A percentile compares a stretch with the other conserved stretches of the same genome.
Evolutionary conservation across 495 filamentous ascomycete genomes (phyloP).

Genomic region (Penicillium soppii): DNA sequence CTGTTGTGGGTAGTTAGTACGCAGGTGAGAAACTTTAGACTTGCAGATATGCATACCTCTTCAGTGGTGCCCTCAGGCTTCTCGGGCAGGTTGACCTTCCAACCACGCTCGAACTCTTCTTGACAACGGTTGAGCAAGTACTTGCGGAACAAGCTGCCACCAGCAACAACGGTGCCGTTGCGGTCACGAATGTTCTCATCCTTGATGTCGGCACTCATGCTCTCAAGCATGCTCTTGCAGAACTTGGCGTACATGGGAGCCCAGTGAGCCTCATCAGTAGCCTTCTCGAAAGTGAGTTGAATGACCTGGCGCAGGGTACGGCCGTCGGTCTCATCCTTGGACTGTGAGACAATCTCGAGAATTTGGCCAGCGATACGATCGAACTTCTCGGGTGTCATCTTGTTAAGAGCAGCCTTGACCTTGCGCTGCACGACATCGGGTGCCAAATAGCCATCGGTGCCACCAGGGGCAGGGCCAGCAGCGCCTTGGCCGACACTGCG

Average conservation of each 20-base stretch:
- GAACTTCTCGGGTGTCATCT: slow-evolving; percentile 99
- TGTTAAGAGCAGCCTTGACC: slow-evolving; percentile 97
- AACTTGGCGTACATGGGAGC: slow-evolving; percentile 99
- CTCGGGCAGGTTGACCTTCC: slow-evolving; percentile 85
- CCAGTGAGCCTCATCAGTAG: slow-evolving; percentile 98
- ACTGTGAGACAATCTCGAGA: slow-evolving; percentile 86
- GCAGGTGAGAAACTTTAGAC: neutral
- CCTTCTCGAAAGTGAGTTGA: slow-evolving; percentile 98
- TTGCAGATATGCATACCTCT: slow-evolving; percentile 41
- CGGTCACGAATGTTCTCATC: slow-evolving; percentile 92
- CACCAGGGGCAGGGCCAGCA: slow-evolving; percentile 55
- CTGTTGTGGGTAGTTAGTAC: slow-evolving; percentile 3
- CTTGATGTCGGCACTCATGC: slow-evolving; percentile 92
- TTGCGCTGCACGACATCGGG: slow-evolving; percentile 96
- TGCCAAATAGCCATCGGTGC: slow-evolving; percentile 61
- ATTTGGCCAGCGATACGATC: slow-evolving; percentile 94
- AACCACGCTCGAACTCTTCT: slow-evolving; percentile 97
- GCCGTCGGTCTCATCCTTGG: slow-evolving; percentile 91
- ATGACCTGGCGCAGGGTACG: slow-evolving; percentile 96
- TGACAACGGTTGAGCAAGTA: slow-evolving; percentile 98
- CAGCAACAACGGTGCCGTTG: slow-evolving; percentile 79
- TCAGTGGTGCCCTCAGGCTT: slow-evolving; percentile 74
- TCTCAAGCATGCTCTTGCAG: slow-evolving; percentile 94
- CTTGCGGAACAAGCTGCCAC: slow-evolving; percentile 93
- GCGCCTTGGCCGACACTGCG: slow-evolving; percentile 57